Base-by-base conservation (phyloP, 306 rosid species). In the Mimosa bimucronata region DNA sequence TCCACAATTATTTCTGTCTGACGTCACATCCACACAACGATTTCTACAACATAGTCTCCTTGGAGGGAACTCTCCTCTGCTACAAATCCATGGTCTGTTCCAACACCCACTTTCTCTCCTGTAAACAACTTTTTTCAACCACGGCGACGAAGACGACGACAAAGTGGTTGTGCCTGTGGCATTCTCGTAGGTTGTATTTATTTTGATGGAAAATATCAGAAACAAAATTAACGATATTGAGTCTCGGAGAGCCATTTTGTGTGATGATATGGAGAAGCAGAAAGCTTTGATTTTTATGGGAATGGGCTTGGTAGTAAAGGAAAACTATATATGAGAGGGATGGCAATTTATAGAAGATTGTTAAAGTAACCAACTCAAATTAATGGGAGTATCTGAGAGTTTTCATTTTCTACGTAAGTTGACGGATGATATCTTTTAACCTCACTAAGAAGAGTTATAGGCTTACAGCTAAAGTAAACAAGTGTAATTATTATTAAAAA, bases 1-100 rank as follows among this genome's bases (percentile, higher is more conserved):
- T 2, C 97, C 93, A 62, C 97, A 94, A 40, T 94, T 87, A 77
- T 89, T 71, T 0, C 1, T 45, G 45, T 94, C 91, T 0, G 79
- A 87, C 9, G 53, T 57, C 16, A 88, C 85, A 60, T 90, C 83
- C 3, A 89, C 83, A 37, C 98, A 94, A 25, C 78, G 89, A 42
- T 87, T 87, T 25, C 86, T 3, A 61, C 97, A 94, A 9, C 96
- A 94, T 42, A 31, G 25, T 19, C 74, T 74, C 14, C 30, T 71
- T 0, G 69, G 80, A 0, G 81, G 85, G 53, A 77, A 53, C 23
- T 71, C 78, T 68, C 86, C 82, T 3, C 48, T 71, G 3, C 37
- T 66, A 42, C 97, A 92, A 29, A 75, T 15, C 90, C 87, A 82
- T 5, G 81, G 83, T 48, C 85, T 74, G 0, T 46, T 45, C 30